Conservation (phyloP, 2,329 filamentous ascomycete genomes). For the Ilyonectria sp. region DNA sequence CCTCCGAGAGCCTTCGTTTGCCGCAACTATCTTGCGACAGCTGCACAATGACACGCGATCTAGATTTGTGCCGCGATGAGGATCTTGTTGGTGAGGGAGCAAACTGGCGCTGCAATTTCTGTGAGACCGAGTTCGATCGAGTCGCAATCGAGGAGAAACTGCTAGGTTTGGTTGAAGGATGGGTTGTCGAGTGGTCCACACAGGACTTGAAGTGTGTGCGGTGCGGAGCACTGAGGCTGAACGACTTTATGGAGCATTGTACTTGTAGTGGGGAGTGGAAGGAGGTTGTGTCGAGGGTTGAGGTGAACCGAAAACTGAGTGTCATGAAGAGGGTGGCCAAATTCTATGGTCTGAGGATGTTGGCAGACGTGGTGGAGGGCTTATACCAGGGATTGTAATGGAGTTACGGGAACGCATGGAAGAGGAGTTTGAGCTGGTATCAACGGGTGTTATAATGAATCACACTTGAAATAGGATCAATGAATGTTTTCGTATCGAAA, state of each 20-base stretch:
- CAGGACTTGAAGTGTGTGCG: conserved; percentile 89
- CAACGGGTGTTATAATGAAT: conserved; percentile 10
- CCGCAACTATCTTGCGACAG: conserved; percentile 87
- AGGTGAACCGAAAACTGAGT: conserved; percentile 74
- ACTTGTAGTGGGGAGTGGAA: conserved; percentile 91
- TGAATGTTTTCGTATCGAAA: background rate
- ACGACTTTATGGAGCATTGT: conserved; percentile 98
- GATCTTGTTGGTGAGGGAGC: conserved; percentile 72
- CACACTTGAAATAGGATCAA: conserved; percentile 16
- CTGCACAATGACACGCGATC: conserved; percentile 89
- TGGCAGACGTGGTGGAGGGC: conserved; percentile 80
- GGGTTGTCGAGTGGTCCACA: conserved; percentile 85
- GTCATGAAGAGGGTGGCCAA: conserved; percentile 83
- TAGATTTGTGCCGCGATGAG: conserved; percentile 93
- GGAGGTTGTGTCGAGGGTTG: conserved; percentile 77
- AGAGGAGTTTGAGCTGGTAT: conserved; percentile 39
- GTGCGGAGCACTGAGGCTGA: conserved; percentile 82
- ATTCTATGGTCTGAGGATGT: conserved; percentile 86
- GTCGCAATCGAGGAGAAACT: conserved; percentile 87
- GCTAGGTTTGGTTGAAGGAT: conserved; percentile 81
- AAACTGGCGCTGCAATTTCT: conserved; percentile 85
- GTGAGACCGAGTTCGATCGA: conserved; percentile 82
- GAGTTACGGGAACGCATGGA: conserved; percentile 34
- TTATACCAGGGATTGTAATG: conserved; percentile 65
- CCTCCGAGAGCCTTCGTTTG: conserved; percentile 81